Evolutionary conservation across 257 asterid genomes (phyloP).

Genomic region (Primulina huaijiensis): DNA sequence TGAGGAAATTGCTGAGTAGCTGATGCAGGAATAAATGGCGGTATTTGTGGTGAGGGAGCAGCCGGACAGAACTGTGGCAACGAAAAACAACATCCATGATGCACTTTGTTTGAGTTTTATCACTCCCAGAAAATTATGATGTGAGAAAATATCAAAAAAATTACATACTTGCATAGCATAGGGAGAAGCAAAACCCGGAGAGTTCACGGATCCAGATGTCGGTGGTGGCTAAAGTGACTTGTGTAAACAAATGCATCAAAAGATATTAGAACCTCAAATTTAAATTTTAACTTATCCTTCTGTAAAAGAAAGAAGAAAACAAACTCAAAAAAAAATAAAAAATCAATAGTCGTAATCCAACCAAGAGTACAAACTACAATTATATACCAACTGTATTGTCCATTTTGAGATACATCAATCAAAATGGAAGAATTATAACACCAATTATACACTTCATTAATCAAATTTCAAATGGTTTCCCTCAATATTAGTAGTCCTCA

Average conservation of each 20-base stretch:
- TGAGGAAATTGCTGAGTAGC: slow-evolving; percentile 69
- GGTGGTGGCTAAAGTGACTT: slow-evolving; percentile 70
- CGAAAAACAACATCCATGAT: slow-evolving; percentile 17
- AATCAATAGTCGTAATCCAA: slow-evolving; percentile 3
- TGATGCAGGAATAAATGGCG: slow-evolving; percentile 49
- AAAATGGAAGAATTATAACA: background rate
- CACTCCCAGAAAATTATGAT: background rate
- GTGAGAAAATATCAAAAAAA: slow-evolving; percentile 1
- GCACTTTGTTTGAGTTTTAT: slow-evolving; percentile 16
- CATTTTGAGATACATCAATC: slow-evolving; percentile 6
- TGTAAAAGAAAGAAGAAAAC: background rate
- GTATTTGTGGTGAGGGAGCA: slow-evolving; percentile 58
- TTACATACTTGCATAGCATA: slow-evolving; percentile 71
- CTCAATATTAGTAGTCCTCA: background rate
- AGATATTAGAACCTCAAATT: slow-evolving; percentile 14
- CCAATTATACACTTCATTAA: background rate
- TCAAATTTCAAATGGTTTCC: slow-evolving; percentile 2
- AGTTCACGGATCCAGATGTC: slow-evolving; percentile 61
- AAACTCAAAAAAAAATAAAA: background rate
- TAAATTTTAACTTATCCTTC: too few relatives aligned
- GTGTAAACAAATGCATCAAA: slow-evolving; percentile 24
- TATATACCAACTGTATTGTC: background rate
- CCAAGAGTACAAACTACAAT: background rate
- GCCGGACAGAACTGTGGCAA: slow-evolving; percentile 64
- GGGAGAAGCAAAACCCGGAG: slow-evolving; percentile 59